phyloP scores from a whole-genome alignment of 495 filamentous ascomycete species.

The Cryomyces minteri region DNA sequence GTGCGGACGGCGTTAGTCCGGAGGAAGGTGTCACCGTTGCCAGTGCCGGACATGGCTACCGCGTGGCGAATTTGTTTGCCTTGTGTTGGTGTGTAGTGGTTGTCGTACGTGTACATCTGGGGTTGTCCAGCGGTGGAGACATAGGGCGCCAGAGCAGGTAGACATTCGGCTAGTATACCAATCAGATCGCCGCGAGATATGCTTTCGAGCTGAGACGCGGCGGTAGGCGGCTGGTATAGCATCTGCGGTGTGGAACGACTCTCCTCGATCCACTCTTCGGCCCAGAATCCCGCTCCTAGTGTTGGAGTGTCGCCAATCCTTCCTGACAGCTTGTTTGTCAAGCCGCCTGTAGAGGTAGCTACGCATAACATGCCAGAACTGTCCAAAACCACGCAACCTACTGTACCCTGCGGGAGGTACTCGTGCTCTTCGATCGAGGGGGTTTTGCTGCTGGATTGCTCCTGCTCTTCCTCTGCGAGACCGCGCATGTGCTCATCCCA shows the following conservation, averaged over 20 bases:
- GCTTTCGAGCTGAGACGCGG: background rate
- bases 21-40: conserved; percentile 82
- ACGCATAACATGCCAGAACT: conserved; percentile 49
- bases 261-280: conserved; percentile 48
- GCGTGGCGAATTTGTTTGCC: conserved; percentile 18
- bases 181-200: background rate
- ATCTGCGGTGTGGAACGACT: conserved; percentile 2
- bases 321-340: conserved; percentile 79
- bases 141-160: conserved; percentile 1
- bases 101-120: too few species aligned
- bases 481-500: conserved; percentile 72
- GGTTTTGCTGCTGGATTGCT: conserved; percentile 5
- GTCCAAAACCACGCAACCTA: conserved; percentile 68
- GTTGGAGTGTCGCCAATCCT: conserved; percentile 79
- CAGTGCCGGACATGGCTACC: conserved; percentile 66
- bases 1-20: conserved; percentile 53
- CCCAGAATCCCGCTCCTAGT: conserved; percentile 78
- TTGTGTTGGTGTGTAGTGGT: conserved; percentile 14
- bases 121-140: background rate
- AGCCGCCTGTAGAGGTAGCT: conserved; percentile 72
- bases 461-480: conserved; percentile 30
- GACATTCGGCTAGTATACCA: conserved; percentile 1
- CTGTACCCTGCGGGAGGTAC: conserved; percentile 68
- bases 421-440: conserved; percentile 28
- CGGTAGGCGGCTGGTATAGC: conserved; percentile 4